These are phyloP conservation scores for Tetrapisispora pingtungensis DNA, from an alignment of 805 yeast genomes.

Conservation along the genomic window DNA sequence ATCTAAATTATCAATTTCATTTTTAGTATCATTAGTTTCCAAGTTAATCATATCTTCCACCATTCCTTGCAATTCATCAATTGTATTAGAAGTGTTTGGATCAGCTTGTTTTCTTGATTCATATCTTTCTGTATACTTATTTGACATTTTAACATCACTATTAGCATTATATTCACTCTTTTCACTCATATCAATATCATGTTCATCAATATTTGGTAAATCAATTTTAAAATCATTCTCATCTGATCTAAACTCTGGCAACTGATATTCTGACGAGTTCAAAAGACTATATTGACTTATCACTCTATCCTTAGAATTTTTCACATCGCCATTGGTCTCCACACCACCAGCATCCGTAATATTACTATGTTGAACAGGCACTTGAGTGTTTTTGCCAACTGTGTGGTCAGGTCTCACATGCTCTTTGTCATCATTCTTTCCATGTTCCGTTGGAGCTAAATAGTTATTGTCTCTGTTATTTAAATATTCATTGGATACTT, in stretches of 20 bases:
- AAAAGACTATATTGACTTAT: constrained; percentile 9
- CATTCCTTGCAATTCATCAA: constrained; percentile 29
- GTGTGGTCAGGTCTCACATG: not conserved
- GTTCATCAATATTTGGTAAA: constrained; percentile 11
- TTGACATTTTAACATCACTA: no score
- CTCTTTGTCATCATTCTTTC: not conserved
- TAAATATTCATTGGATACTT: not conserved
- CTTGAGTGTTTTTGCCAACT: not conserved
- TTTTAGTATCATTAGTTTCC: not conserved
- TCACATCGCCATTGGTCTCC: not conserved
- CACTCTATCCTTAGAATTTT: constrained; percentile 1
- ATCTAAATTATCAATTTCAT: constrained; percentile 1
- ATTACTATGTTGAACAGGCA: not conserved
- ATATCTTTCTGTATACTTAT: not conserved
- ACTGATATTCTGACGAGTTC: constrained; percentile 13
- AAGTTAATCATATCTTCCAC: constrained; percentile 26
- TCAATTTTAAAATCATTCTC: constrained; percentile 14
- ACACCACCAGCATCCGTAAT: no score
- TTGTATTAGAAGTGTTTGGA: constrained; percentile 7
- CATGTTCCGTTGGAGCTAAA: no score
- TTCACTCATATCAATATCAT: not conserved
- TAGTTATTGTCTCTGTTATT: not conserved
- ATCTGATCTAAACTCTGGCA: constrained; percentile 20
- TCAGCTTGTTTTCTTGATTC: not conserved
- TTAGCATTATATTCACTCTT: no score